Evolutionary conservation across 163 green algal species (phyloP).

Genomic region (Dunaliella salina): DNA sequence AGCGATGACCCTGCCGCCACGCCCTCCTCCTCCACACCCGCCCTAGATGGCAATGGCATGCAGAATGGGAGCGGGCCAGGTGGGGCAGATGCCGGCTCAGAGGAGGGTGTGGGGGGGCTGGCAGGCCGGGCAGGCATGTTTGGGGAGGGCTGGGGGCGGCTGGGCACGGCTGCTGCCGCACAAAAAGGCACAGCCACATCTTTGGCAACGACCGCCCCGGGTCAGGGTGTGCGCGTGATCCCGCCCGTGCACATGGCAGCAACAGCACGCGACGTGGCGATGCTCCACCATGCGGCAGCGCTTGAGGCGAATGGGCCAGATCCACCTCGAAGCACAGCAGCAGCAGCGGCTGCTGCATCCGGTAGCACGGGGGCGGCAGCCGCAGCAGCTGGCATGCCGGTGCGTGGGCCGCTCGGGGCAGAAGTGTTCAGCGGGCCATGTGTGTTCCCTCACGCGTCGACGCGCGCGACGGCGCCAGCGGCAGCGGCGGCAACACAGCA

Average conservation of each 20-base stretch:
- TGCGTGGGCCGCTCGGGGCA: not conserved
- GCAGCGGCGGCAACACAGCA: not conserved
- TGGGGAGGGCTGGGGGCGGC: not conserved
- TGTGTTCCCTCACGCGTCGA: not conserved
- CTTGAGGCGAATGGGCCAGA: not conserved
- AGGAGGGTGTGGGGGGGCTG: not conserved
- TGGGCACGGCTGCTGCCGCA: not conserved
- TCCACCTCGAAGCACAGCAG: not conserved
- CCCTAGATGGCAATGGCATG: not conserved
- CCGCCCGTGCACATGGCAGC: not conserved
- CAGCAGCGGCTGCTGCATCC: not conserved
- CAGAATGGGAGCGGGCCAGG: not conserved
- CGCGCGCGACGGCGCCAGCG: not conserved
- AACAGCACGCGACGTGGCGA: not conserved
- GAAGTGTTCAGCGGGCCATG: conserved; percentile 1
- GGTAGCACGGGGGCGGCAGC: not conserved
- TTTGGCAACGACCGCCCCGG: not conserved
- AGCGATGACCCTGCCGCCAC: conserved; percentile 15
- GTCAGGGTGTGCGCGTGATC: not conserved
- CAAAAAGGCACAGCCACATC: not conserved
- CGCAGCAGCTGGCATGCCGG: not conserved
- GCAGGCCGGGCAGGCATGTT: not conserved
- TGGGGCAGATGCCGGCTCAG: not conserved
- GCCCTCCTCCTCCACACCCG: not conserved
- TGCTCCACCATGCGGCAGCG: conserved; percentile 1